Conservation (phyloP, 108 stramenopile species). For the Poteriospumella lacustris region DNA sequence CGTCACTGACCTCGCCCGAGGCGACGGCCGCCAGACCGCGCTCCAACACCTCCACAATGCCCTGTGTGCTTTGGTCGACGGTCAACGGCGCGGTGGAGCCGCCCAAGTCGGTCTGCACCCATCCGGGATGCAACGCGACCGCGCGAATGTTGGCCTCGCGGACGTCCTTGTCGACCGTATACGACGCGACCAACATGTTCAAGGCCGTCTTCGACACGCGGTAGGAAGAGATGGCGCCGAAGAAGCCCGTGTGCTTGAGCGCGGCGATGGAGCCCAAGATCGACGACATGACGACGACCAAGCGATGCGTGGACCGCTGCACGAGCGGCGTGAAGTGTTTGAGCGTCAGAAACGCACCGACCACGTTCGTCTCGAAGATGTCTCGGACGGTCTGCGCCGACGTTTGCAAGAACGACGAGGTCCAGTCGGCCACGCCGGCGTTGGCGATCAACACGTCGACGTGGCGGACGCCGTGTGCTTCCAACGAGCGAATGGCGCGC, state of each 20-base stretch:
- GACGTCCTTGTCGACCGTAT: background rate
- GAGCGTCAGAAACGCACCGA: background rate
- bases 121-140: background rate
- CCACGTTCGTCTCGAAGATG: background rate
- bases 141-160: background rate
- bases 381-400: background rate
- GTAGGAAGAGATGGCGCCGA: background rate
- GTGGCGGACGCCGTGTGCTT: background rate
- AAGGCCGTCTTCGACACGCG: background rate
- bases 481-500: background rate
- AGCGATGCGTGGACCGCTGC: background rate
- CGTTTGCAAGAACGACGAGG: background rate
- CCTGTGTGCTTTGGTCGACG: background rate
- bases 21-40: no score
- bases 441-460: slow-evolving; percentile 2
- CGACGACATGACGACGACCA: background rate
- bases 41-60: background rate
- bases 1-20: no score
- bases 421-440: background rate
- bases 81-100: background rate
- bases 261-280: background rate
- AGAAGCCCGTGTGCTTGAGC: background rate
- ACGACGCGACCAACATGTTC: background rate
- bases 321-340: background rate
- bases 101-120: slow-evolving; percentile 16